Evolutionary conservation across 1,139 yeast species (phyloP).

Genomic region (Debaryomyces robertsiae): DNA sequence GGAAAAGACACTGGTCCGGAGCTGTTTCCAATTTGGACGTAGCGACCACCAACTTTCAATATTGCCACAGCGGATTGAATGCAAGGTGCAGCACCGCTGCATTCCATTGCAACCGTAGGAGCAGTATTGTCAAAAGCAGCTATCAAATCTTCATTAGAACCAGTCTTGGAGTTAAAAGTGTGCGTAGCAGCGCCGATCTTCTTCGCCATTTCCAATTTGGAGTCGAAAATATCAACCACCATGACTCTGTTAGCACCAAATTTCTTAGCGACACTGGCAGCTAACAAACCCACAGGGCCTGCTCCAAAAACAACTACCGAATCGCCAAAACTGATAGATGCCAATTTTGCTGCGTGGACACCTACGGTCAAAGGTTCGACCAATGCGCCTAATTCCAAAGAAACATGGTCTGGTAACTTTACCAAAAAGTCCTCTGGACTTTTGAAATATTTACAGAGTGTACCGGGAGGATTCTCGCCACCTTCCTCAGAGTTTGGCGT

Average conservation of each 20-base stretch:
- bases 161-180: conserved; percentile 55
- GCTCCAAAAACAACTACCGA: conserved; percentile 83
- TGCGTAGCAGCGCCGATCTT: conserved; percentile 62
- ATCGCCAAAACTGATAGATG: conserved; percentile 71
- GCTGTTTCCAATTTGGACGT: conserved; percentile 80
- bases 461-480: conserved; percentile 59
- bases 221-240: conserved; percentile 64
- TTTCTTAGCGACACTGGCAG: conserved; percentile 77
- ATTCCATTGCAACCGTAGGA: conserved; percentile 68
- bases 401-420: conserved; percentile 74
- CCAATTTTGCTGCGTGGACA: conserved; percentile 76
- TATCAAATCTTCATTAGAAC: conserved; percentile 32
- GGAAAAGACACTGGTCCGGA: conserved; percentile 70
- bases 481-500: conserved; percentile 58
- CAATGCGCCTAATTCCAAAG: conserved; percentile 84
- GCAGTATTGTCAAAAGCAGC: conserved; percentile 46
- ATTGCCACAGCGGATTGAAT: conserved; percentile 63
- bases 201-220: conserved; percentile 61
- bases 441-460: conserved; percentile 69
- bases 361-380: conserved; percentile 89
- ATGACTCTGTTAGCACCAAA: conserved; percentile 78
- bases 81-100: conserved; percentile 74
- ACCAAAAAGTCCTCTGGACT: conserved; percentile 85
- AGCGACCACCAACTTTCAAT: conserved; percentile 63
- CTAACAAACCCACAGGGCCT: conserved; percentile 87